Evolutionary conservation across 2,329 filamentous ascomycete genomes (phyloP), one percentile per base, ranked within the genome.

Genomic region (Epichloe bromicola): DNA sequence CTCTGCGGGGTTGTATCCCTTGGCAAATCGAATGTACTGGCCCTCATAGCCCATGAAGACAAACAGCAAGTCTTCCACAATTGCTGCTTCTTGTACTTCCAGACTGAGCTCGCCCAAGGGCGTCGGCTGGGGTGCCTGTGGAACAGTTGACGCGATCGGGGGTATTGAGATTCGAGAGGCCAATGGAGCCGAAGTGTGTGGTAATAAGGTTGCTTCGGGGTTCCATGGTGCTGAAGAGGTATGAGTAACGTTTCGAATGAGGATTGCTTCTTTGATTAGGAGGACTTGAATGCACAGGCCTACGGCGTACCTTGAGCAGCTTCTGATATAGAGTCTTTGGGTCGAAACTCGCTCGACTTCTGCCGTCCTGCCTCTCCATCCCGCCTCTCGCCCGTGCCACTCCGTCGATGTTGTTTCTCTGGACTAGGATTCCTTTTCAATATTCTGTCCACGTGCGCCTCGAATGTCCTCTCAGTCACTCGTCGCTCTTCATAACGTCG

Each of bases 1-100:
- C 48, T 88, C 82, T 3, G 77, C 72, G 0, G 90, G 88, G 58
- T 95, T 83, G 65, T 95, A 97, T 8, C 79, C 78, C 57, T 88
- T 85, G 53, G 78, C 79, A 63, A 88, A 97, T 51, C 88, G 86
- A 55, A 98, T 86, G 64, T 97, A 97, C 65, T 95, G 89, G n/a
- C 93, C 93, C 68, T 98, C 93, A 56, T 89, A 95, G 23, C 93
- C 93, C 90, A 98, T 96, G 60, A 97, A 94, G 5, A 95, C 89
- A 63, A 91, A 96, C 37, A 97, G 69, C 15, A 98, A 70, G 60
- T 98, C 93, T 59, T 96, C 90, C 42, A 97, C 74, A 45, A 98
- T 85, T 8, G 82, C 86, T 23, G 82, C 80, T 69, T 98, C 93
- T 66, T 98, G 93, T 2, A 79, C 79, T 57, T 94, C 85, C 30